Evolutionary conservation across 495 filamentous ascomycete genomes (phyloP).

Genomic region (Coniosporium apollinis): DNA sequence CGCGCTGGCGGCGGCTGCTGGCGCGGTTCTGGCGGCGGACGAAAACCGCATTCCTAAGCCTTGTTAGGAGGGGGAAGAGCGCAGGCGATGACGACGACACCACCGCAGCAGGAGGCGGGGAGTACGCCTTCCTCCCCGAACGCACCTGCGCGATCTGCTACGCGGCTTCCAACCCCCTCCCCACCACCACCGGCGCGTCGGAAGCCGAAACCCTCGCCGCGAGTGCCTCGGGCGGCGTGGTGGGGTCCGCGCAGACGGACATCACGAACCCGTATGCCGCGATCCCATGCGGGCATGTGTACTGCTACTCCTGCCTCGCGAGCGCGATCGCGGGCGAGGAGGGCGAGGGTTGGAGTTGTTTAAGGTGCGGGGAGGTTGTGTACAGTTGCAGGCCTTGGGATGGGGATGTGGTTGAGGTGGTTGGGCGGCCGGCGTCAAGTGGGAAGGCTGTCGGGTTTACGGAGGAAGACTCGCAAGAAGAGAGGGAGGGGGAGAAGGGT

Average conservation of each 20-base stretch:
- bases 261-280: slow-evolving; percentile 94
- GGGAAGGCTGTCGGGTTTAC: slow-evolving; percentile 23
- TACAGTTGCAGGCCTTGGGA: slow-evolving; percentile 88
- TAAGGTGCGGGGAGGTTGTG: slow-evolving; percentile 71
- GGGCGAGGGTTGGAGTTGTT: slow-evolving; percentile 89
- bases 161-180: slow-evolving; percentile 63
- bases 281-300: slow-evolving; percentile 78
- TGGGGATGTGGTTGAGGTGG: slow-evolving; percentile 47
- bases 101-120: slow-evolving; percentile 39
- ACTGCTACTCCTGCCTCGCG: slow-evolving; percentile 96
- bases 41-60: slow-evolving; percentile 39
- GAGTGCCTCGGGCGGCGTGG: slow-evolving; percentile 46
- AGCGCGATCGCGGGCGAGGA: slow-evolving; percentile 81
- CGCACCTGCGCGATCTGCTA: slow-evolving; percentile 97
- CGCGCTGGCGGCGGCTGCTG: slow-evolving; percentile 82
- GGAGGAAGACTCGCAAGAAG: slow-evolving; percentile 8
- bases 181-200: slow-evolving; percentile 27
- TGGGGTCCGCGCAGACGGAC: slow-evolving; percentile 83
- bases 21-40: slow-evolving; percentile 65
- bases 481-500: slow-evolving; percentile 9
- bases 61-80: slow-evolving; percentile 21
- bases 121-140: slow-evolving; percentile 74
- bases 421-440: slow-evolving; percentile 1
- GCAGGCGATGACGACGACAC: slow-evolving; percentile 31
- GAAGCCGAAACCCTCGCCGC: slow-evolving; percentile 49